phyloP scores from a whole-genome alignment of 2,329 filamentous ascomycete species.

The Diaporthe amygdali region DNA sequence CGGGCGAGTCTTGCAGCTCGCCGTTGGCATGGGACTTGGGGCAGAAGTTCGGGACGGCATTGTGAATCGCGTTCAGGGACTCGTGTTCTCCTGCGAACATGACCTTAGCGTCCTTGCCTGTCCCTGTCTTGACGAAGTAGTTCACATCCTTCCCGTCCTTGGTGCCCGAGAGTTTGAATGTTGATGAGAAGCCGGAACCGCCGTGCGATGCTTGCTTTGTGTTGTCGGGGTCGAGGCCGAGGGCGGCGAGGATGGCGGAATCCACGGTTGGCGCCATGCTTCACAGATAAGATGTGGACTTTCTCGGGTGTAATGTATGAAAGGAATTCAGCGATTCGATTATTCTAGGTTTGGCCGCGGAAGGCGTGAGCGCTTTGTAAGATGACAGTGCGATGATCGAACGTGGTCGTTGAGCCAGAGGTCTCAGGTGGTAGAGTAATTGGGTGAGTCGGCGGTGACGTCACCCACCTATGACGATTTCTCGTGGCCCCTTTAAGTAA shows the following conservation, averaged over 20 bases:
- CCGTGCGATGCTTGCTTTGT: slow-evolving; percentile 66
- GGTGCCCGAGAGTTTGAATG: slow-evolving; percentile 46
- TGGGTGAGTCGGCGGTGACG: slow-evolving; percentile 7
- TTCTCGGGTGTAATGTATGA: background rate
- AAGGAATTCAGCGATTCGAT: background rate
- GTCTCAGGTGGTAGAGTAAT: background rate
- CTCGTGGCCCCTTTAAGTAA: background rate
- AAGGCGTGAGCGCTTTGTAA: background rate
- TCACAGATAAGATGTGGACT: background rate
- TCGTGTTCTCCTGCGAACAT: slow-evolving; percentile 85
- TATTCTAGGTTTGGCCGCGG: background rate
- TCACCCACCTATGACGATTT: slow-evolving; percentile 2
- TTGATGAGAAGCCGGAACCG: slow-evolving; percentile 72
- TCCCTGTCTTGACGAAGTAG: slow-evolving; percentile 77
- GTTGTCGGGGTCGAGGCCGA: slow-evolving; percentile 60
- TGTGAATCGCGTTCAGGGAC: slow-evolving; percentile 82
- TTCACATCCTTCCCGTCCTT: slow-evolving; percentile 29
- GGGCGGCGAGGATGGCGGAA: slow-evolving; percentile 64
- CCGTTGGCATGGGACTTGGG: slow-evolving; percentile 79
- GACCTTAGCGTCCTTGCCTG: slow-evolving; percentile 59
- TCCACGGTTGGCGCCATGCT: slow-evolving; percentile 60
- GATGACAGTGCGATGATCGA: background rate
- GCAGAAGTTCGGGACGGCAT: slow-evolving; percentile 74
- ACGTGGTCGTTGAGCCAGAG: background rate
- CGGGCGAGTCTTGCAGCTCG: slow-evolving; percentile 55